These are phyloP conservation scores for Lasiosphaeris hirsuta DNA, from an alignment of 495 filamentous ascomycete genomes.

Conservation along the genomic window DNA sequence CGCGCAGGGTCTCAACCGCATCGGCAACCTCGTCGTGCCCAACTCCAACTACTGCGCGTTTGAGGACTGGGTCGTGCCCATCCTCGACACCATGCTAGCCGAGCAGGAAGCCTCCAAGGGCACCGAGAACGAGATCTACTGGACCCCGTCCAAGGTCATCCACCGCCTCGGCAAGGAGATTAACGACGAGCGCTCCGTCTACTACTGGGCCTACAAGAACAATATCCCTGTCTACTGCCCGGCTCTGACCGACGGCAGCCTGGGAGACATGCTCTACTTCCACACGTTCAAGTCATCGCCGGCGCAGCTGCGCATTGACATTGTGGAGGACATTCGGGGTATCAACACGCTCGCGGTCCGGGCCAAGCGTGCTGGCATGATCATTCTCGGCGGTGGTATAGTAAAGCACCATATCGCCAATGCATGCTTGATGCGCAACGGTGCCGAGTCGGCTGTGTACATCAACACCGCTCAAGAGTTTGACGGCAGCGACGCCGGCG, in stretches of 20 bases:
- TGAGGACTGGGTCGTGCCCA: conserved; percentile 94
- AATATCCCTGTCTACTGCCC: conserved; percentile 95
- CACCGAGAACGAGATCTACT: conserved; percentile 69
- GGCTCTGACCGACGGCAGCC: conserved; percentile 86
- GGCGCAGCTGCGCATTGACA: conserved; percentile 73
- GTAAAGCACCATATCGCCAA: conserved; percentile 98
- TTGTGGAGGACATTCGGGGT: conserved; percentile 81
- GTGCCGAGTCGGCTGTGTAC: conserved; percentile 93
- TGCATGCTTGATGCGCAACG: conserved; percentile 93
- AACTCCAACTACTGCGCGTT: conserved; percentile 96
- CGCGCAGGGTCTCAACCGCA: conserved; percentile 82
- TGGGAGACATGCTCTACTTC: conserved; percentile 98
- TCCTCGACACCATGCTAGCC: conserved; percentile 83
- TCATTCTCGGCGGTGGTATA: conserved; percentile 88
- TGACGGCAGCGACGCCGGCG: conserved; percentile 94
- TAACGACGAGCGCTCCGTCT: conserved; percentile 80
- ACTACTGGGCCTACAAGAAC: conserved; percentile 93
- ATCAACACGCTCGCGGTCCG: conserved; percentile 87
- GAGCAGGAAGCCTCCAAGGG: conserved; percentile 79
- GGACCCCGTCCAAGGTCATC: conserved; percentile 90
- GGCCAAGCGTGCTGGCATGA: conserved; percentile 83
- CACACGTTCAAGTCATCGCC: conserved; percentile 88
- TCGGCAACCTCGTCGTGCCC: conserved; percentile 93
- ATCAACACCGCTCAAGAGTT: conserved; percentile 97
- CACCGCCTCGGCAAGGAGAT: conserved; percentile 85